Evolutionary conservation across 164 flowering plant genomes (phyloP).

Genomic region (Akebia trifoliata): DNA sequence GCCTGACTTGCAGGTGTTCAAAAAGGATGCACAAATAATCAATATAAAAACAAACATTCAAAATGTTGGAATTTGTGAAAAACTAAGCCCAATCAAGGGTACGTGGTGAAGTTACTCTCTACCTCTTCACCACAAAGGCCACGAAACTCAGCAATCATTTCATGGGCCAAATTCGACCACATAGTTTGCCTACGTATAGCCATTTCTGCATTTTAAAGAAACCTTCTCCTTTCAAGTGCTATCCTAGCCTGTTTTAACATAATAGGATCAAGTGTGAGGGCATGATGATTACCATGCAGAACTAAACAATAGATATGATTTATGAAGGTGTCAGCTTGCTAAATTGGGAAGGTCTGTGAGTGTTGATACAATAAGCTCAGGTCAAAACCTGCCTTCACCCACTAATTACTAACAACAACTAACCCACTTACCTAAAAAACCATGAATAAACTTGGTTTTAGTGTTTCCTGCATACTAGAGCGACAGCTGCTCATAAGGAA

Average conservation of each 20-base stretch:
- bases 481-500: background rate
- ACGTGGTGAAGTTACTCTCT: conserved; percentile 18
- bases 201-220: conserved; percentile 85
- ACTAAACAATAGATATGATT: background rate
- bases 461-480: background rate
- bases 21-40: conserved; percentile 5
- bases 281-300: background rate
- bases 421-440: too few species aligned
- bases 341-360: too few species aligned
- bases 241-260: conserved; percentile 77
- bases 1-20: conserved; percentile 53
- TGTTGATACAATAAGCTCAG: too few species aligned
- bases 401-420: too few species aligned
- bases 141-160: conserved; percentile 98
- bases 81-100: background rate
- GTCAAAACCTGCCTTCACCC: too few species aligned
- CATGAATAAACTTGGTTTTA: background rate
- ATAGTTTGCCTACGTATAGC: conserved; percentile 90
- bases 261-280: conserved; percentile 6
- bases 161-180: conserved; percentile 99
- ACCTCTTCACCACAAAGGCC: conserved; percentile 99
- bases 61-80: background rate
- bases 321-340: too few species aligned
- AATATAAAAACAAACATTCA: background rate
- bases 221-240: conserved; percentile 84